Evolutionary conservation across 2,329 filamentous ascomycete genomes (phyloP).

Genomic region (Stemphylium beticola): DNA sequence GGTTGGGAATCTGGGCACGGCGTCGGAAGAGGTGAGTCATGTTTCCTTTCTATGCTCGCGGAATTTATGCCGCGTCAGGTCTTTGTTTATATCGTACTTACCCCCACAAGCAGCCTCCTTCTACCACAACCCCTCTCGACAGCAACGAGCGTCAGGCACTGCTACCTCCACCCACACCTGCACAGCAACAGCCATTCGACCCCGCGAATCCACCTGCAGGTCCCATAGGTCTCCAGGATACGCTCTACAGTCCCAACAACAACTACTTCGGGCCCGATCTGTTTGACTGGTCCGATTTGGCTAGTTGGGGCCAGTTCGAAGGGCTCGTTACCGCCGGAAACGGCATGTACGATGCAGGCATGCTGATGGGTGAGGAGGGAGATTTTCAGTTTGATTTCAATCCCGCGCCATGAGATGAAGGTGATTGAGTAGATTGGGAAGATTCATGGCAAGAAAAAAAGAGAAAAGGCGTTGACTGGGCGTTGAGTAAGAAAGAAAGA

Average conservation of each 20-base stretch:
- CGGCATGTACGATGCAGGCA: constrained; percentile 40
- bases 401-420: background rate
- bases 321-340: constrained; percentile 46
- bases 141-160: background rate
- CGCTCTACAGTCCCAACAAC: constrained; percentile 11
- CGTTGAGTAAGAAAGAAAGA: no score
- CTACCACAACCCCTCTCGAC: background rate
- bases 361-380: constrained; percentile 24
- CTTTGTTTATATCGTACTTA: background rate
- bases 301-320: constrained; percentile 49
- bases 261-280: constrained; percentile 28
- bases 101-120: background rate
- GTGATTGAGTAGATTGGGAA: background rate
- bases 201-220: background rate
- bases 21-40: background rate
- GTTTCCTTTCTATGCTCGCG: background rate
- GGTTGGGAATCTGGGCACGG: no score
- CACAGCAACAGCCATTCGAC: background rate
- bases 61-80: no score
- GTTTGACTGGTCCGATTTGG: constrained; percentile 39
- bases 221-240: background rate
- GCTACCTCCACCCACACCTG: constrained; percentile 6
- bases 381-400: constrained; percentile 10
- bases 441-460: no score
- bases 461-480: no score